Evolutionary conservation across 1,139 yeast genomes (phyloP).

Genomic region (Taiozyma onychis): DNA sequence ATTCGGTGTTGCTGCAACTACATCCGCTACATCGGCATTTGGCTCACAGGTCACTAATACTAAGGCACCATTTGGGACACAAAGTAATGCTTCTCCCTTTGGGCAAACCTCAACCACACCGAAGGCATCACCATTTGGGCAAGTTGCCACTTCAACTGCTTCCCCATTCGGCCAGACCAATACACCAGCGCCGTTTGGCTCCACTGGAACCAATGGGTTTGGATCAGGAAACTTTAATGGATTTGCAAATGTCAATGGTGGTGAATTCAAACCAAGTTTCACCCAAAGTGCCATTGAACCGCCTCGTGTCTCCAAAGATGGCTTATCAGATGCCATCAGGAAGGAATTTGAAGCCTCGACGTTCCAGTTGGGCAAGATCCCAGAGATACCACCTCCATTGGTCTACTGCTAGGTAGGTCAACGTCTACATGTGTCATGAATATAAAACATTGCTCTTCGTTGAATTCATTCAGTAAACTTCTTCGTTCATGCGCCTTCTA

Average conservation of each 20-base stretch:
- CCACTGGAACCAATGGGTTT: neutral
- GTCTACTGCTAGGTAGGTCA: conserved; percentile 30
- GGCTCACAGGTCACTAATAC: neutral
- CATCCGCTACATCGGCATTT: neutral
- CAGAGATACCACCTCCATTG: conserved; percentile 76
- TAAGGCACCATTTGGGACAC: neutral
- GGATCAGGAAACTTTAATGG: conserved; percentile 2
- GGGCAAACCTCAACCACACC: conserved; percentile 11
- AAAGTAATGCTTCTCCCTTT: conserved; percentile 19
- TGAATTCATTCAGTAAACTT: conserved; percentile 1
- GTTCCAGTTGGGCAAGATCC: conserved; percentile 65
- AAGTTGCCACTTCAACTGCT: conserved; percentile 1
- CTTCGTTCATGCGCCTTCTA: conserved; percentile 12
- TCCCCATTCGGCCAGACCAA: conserved; percentile 1
- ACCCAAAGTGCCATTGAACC: conserved; percentile 33
- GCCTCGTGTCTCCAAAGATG: conserved; percentile 29
- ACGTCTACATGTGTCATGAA: neutral
- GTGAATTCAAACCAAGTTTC: conserved; percentile 10
- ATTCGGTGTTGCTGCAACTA: neutral
- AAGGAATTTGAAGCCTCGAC: conserved; percentile 44
- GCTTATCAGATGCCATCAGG: conserved; percentile 37
- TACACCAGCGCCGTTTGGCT: neutral
- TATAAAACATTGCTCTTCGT: neutral
- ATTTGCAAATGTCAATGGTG: conserved; percentile 3
- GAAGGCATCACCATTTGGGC: conserved; percentile 13